Conservation (phyloP, 2,329 filamentous ascomycete species). For the Pseudogymnoascus sp. region DNA sequence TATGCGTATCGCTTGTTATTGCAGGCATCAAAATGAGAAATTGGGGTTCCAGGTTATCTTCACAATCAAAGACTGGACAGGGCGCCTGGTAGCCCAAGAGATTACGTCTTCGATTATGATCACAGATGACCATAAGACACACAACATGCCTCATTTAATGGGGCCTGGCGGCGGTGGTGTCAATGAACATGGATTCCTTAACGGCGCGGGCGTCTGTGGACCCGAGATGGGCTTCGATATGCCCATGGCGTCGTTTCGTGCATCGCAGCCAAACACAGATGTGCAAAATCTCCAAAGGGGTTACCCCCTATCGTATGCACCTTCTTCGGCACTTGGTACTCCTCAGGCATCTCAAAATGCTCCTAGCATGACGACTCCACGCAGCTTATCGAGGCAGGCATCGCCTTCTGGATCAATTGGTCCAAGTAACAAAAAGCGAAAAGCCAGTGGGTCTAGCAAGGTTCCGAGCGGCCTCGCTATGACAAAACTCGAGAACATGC, state of each 20-base stretch:
- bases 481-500: slow-evolving; percentile 64
- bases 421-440: slow-evolving; percentile 71
- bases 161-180: slow-evolving; percentile 11
- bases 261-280: slow-evolving; percentile 57
- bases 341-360: slow-evolving; percentile 24
- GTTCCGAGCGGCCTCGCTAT: slow-evolving; percentile 69
- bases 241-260: slow-evolving; percentile 40
- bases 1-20: slow-evolving; percentile 97
- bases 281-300: slow-evolving; percentile 51
- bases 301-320: slow-evolving; percentile 28
- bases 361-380: slow-evolving; percentile 46
- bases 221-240: slow-evolving; percentile 23
- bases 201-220: slow-evolving; percentile 32
- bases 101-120: slow-evolving; percentile 90
- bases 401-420: slow-evolving; percentile 61
- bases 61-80: slow-evolving; percentile 76
- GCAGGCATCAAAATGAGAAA: slow-evolving; percentile 90
- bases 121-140: slow-evolving; percentile 95
- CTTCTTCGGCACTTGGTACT: slow-evolving; percentile 24
- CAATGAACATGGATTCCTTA: slow-evolving; percentile 27
- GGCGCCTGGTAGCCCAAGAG: slow-evolving; percentile 71
- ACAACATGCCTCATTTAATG: slow-evolving; percentile 37
- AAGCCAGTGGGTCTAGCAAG: slow-evolving; percentile 62
- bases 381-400: slow-evolving; percentile 62
- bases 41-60: slow-evolving; percentile 88